phyloP scores from a whole-genome alignment of 129 eudicot species.

The Kitagawia praeruptora region DNA sequence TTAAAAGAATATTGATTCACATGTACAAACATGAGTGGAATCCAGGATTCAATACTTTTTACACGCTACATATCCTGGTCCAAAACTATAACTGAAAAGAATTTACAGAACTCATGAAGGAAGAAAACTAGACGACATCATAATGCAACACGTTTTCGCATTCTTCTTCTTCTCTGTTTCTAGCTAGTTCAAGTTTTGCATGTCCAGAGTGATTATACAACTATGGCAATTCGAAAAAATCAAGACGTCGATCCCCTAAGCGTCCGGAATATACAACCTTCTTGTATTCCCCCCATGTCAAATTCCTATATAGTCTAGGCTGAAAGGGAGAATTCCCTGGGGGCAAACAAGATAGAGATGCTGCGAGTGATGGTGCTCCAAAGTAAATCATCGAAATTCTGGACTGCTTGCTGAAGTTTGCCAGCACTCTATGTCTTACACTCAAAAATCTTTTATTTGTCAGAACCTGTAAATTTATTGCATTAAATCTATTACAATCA shows the following conservation, averaged over 20 bases:
- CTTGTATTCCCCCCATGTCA: constrained; percentile 54
- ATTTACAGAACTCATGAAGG: too few relatives aligned
- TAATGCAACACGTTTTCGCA: too few relatives aligned
- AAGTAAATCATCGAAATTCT: constrained; percentile 78
- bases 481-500: background rate
- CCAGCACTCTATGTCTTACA: constrained; percentile 73
- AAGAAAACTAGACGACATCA: too few relatives aligned
- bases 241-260: constrained; percentile 39
- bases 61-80: too few relatives aligned
- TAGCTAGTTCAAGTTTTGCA: background rate
- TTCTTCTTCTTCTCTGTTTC: too few relatives aligned
- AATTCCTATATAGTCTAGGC: constrained; percentile 42
- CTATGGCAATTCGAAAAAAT: constrained; percentile 1
- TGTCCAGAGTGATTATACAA: background rate
- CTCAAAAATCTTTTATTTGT: constrained; percentile 72
- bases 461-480: constrained; percentile 34
- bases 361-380: constrained; percentile 62
- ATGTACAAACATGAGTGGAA: too few relatives aligned
- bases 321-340: background rate
- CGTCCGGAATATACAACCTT: constrained; percentile 27
- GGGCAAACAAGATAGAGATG: constrained; percentile 38
- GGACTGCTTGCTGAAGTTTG: constrained; percentile 30
- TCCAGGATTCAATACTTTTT: too few relatives aligned
- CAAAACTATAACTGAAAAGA: too few relatives aligned
- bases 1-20: too few relatives aligned